Evolutionary conservation across 106 monocot genomes (phyloP).

Genomic region (Dendrobium chrysotoxum): DNA sequence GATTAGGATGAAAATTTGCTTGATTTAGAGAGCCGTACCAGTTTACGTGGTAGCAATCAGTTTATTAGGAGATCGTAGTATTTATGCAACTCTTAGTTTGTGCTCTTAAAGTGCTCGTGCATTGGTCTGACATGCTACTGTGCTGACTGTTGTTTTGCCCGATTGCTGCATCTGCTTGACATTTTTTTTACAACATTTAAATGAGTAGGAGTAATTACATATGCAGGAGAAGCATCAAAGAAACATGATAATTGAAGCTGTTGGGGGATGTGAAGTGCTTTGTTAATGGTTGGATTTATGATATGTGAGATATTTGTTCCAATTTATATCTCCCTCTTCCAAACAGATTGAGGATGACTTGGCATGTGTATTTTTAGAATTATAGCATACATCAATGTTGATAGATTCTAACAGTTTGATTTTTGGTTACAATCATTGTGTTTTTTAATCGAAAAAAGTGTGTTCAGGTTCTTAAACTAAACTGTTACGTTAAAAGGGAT

Average conservation of each 20-base stretch:
- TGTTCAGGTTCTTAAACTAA: not conserved
- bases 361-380: not conserved
- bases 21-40: not conserved
- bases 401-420: not conserved
- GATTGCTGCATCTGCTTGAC: not conserved
- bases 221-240: not conserved
- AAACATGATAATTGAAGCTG: not conserved
- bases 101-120: not conserved
- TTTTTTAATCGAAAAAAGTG: not conserved
- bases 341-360: not conserved
- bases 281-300: not conserved
- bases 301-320: not conserved
- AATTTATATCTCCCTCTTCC: too few species aligned
- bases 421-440: not conserved
- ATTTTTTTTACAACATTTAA: not conserved
- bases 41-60: not conserved
- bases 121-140: not conserved
- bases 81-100: not conserved
- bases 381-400: not conserved
- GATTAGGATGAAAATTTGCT: not conserved
- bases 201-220: not conserved
- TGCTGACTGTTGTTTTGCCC: not conserved
- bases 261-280: not conserved
- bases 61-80: not conserved
- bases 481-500: not conserved